These are phyloP conservation scores for Sarocladium oryzae DNA, from an alignment of 2,329 filamentous ascomycete genomes.

Conservation along the genomic window DNA sequence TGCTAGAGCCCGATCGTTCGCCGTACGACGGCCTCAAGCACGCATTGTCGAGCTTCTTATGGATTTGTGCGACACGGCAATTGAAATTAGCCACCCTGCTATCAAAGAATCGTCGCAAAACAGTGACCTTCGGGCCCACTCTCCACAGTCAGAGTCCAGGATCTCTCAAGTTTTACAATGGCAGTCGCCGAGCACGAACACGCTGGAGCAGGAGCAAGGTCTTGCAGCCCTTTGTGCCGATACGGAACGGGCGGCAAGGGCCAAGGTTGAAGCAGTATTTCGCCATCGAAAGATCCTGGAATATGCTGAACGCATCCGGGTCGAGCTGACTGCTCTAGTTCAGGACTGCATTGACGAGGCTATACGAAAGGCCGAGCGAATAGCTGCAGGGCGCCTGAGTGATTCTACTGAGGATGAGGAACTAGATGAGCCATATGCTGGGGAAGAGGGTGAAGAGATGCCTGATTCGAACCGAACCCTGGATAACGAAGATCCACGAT, in stretches of 20 bases:
- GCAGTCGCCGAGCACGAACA: constrained; percentile 90
- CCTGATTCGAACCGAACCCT: constrained; percentile 10
- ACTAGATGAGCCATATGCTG: constrained; percentile 27
- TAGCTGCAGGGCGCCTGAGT: constrained; percentile 77
- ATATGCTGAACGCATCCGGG: constrained; percentile 89
- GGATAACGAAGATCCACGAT: constrained; percentile 11
- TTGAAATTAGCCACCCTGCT: constrained; percentile 89
- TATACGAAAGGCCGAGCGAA: constrained; percentile 79
- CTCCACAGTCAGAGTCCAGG: constrained; percentile 89
- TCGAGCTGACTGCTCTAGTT: constrained; percentile 88
- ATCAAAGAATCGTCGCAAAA: constrained; percentile 72
- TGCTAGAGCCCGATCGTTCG: constrained; percentile 78
- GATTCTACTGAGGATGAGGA: constrained; percentile 64
- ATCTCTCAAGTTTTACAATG: constrained; percentile 93
- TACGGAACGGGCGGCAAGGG: constrained; percentile 74
- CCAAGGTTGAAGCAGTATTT: constrained; percentile 89
- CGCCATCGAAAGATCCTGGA: constrained; percentile 90
- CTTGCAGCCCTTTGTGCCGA: constrained; percentile 82
- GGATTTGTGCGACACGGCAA: constrained; percentile 89
- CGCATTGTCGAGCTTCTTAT: constrained; percentile 92
- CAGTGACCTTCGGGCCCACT: constrained; percentile 84
- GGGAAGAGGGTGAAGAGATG: constrained; percentile 22
- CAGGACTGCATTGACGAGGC: constrained; percentile 94
- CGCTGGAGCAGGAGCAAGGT: constrained; percentile 88
- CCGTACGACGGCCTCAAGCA: constrained; percentile 79